phyloP scores from a whole-genome alignment of 2,329 filamentous ascomycete genomes.

The Canariomyces notabilis region DNA sequence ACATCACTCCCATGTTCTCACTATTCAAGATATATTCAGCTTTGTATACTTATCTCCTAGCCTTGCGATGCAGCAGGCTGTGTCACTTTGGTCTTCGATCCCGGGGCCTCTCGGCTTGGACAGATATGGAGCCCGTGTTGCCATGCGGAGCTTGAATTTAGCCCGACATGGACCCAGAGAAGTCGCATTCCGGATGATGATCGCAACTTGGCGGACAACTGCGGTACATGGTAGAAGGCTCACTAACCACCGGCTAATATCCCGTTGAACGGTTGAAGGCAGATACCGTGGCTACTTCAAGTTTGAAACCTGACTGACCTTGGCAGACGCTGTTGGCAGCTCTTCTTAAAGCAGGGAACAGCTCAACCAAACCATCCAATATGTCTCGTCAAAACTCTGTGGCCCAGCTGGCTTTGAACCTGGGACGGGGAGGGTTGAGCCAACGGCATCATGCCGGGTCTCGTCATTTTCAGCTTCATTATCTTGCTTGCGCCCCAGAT shows the following conservation, averaged over 20 bases:
- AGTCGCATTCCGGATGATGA: neutral
- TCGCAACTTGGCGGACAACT: too few species aligned
- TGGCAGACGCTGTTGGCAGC: neutral
- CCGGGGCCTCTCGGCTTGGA: neutral
- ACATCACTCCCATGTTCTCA: too few species aligned
- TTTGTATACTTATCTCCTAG: neutral
- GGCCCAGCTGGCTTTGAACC: neutral
- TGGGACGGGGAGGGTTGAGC: neutral
- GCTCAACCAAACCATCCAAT: neutral
- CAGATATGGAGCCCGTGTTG: neutral
- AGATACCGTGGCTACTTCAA: neutral
- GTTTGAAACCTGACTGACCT: neutral
- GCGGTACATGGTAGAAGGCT: neutral
- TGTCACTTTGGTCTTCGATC: neutral
- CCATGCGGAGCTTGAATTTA: neutral
- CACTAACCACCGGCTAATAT: neutral
- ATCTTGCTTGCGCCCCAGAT: conserved; percentile 1
- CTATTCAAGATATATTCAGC: too few species aligned
- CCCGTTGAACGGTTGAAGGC: neutral
- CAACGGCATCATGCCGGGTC: neutral
- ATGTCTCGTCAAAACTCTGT: neutral
- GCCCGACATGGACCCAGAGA: neutral
- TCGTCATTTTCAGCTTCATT: neutral
- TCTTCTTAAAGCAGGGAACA: neutral
- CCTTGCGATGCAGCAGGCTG: neutral